Percentiles rank a stretch among this genome's conserved stretches.
Conservation (phyloP, 2,329 filamentous ascomycete species). For the Niveomyces coronatus region DNA sequence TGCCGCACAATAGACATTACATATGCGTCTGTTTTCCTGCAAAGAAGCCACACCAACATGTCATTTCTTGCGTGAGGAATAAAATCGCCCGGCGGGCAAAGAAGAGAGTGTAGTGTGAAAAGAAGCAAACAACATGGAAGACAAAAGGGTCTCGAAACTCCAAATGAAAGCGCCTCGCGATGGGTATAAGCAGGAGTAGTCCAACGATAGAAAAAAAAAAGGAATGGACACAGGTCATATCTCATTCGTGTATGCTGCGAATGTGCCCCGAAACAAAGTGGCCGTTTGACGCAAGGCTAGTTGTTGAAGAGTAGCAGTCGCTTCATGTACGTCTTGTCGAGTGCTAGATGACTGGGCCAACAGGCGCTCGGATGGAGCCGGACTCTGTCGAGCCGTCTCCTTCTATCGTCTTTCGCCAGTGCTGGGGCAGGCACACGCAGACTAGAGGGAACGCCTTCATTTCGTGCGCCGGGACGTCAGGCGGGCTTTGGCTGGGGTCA, state of each 20-base stretch:
- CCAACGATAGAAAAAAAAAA: too few species aligned
- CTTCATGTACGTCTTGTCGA: neutral
- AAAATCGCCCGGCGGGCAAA: too few species aligned
- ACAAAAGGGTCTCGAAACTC: neutral
- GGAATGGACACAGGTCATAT: too few species aligned
- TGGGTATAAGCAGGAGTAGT: conserved; percentile 11
- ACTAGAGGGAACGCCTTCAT: conserved; percentile 98
- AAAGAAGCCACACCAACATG: too few species aligned
- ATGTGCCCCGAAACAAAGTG: too few species aligned
- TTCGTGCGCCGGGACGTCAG: conserved; percentile 56
- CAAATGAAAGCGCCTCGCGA: conserved; percentile 8
- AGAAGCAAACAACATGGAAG: neutral
- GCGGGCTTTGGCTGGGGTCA: conserved; percentile 51
- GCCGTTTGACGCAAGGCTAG: too few species aligned
- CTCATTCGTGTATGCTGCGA: too few species aligned
- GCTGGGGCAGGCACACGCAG: conserved; percentile 87
- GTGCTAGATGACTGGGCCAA: conserved; percentile 1
- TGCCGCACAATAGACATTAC: too few species aligned
- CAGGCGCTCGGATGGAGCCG: conserved; percentile 30
- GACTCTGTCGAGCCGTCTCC: conserved; percentile 66
- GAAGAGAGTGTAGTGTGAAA: neutral
- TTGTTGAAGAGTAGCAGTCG: neutral
- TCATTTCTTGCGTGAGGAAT: too few species aligned
- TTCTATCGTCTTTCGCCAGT: conserved; percentile 95
- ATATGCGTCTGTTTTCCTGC: too few species aligned